Percentiles rank a stretch among this genome's conserved stretches.
Evolutionary conservation across 73 alveolate genomes (phyloP).

Genomic region (Stentor roeselii): DNA sequence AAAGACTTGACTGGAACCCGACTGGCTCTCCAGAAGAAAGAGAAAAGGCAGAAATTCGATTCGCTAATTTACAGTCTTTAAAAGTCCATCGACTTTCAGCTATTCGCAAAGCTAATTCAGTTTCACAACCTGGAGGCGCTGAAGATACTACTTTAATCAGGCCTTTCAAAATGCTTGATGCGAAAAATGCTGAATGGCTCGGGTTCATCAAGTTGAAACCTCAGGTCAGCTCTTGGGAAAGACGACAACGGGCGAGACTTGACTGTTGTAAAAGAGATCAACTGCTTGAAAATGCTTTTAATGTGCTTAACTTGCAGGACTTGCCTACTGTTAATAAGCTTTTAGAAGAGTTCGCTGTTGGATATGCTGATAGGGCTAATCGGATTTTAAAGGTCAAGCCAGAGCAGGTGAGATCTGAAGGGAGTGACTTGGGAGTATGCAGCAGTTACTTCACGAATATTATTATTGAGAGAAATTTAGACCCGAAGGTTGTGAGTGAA

Average conservation of each 20-base stretch:
- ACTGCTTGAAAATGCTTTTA: constrained; percentile 1
- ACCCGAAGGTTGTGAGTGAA: neutral
- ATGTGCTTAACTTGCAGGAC: constrained; percentile 11
- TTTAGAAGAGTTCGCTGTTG: constrained; percentile 17
- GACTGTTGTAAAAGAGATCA: neutral
- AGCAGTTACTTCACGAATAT: neutral
- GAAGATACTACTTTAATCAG: neutral
- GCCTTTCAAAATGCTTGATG: neutral
- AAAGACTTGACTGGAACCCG: constrained; percentile 22
- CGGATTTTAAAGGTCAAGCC: neutral
- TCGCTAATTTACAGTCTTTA: neutral
- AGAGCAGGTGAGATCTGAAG: neutral
- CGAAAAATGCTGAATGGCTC: neutral
- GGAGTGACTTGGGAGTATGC: too few relatives aligned
- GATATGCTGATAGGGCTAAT: constrained; percentile 7
- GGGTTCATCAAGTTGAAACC: neutral
- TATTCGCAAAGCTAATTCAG: constrained; percentile 16
- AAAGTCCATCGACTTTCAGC: constrained; percentile 25
- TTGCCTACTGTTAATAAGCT: constrained; percentile 3
- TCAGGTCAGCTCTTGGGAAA: neutral
- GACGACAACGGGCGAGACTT: constrained; percentile 17
- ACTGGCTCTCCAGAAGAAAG: neutral
- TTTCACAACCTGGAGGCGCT: neutral
- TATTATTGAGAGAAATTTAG: neutral
- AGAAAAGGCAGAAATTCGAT: constrained; percentile 17